Conservation (phyloP, 768 basidiomycete species). For the Naganishia friedmannii region DNA sequence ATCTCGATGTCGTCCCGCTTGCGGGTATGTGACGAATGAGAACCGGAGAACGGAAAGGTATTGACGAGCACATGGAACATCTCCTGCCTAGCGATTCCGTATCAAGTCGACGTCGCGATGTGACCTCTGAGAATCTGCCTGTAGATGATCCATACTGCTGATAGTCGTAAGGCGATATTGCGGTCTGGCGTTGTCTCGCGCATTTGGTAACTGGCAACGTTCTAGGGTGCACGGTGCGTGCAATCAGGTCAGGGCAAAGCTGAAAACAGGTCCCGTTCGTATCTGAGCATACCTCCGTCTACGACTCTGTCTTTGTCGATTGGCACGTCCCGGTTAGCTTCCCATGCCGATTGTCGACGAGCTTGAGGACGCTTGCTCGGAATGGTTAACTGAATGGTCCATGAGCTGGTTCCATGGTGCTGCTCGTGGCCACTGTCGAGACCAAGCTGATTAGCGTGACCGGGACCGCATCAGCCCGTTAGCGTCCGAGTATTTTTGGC, state of each 20-base stretch:
- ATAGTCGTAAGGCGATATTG: neutral
- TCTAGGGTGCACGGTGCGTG: neutral
- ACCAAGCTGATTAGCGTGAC: neutral
- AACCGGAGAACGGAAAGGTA: neutral
- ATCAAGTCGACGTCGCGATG: neutral
- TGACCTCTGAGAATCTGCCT: neutral
- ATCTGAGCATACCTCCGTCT: neutral
- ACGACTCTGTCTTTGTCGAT: no score
- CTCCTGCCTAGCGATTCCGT: neutral
- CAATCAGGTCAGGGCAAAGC: neutral
- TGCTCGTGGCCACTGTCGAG: neutral
- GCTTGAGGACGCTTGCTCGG: no score
- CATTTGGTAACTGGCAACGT: neutral
- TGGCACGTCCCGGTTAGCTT: neutral
- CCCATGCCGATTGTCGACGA: neutral
- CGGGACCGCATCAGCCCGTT: constrained; percentile 5
- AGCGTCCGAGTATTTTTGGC: constrained; percentile 13
- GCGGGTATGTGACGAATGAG: neutral
- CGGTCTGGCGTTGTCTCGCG: neutral
- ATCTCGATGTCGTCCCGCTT: neutral
- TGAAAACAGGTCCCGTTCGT: neutral
- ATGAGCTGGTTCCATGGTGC: no score
- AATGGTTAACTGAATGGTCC: no score
- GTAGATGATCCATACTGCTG: neutral
- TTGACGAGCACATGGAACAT: neutral